A percentile compares a stretch with the other conserved stretches of the same genome.
These are phyloP conservation scores for Mucor sp. DNA, from an alignment of 371 early-diverging fungal genomes.

Conservation along the genomic window DNA sequence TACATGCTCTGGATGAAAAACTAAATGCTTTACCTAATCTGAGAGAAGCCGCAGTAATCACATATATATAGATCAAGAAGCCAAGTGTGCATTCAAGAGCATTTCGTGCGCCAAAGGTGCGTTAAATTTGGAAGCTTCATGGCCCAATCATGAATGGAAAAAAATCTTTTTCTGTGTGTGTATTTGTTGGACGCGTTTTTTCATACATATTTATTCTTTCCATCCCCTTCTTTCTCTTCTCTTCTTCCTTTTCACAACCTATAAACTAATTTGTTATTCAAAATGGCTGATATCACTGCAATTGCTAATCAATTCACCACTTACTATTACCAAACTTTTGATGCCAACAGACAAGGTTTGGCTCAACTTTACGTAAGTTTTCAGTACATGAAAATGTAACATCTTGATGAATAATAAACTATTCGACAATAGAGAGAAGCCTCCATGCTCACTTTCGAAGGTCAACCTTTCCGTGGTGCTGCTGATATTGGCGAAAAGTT, in stretches of 20 bases:
- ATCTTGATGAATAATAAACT: neutral
- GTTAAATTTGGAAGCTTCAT: neutral
- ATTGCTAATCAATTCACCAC: slow-evolving; percentile 76
- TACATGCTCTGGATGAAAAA: too few species aligned
- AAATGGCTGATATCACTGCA: slow-evolving; percentile 32
- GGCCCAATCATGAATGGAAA: neutral
- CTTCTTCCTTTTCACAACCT: neutral
- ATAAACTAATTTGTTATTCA: neutral
- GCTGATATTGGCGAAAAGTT: slow-evolving; percentile 76
- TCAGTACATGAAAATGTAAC: neutral
- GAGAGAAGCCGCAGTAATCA: neutral
- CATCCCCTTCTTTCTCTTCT: neutral
- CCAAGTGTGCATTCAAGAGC: neutral
- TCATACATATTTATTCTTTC: neutral
- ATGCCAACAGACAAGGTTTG: slow-evolving; percentile 61
- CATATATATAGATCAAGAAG: neutral
- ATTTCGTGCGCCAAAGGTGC: neutral
- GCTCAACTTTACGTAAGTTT: slow-evolving; percentile 80
- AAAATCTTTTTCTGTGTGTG: neutral
- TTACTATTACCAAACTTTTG: slow-evolving; percentile 89
- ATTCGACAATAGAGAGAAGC: slow-evolving; percentile 55
- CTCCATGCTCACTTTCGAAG: slow-evolving; percentile 92
- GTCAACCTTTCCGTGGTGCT: slow-evolving; percentile 61
- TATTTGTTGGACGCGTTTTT: neutral
- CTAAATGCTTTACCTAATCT: too few species aligned